Base-by-base conservation (phyloP, 2,329 filamentous ascomycete species). In the Balansia obtecta region DNA sequence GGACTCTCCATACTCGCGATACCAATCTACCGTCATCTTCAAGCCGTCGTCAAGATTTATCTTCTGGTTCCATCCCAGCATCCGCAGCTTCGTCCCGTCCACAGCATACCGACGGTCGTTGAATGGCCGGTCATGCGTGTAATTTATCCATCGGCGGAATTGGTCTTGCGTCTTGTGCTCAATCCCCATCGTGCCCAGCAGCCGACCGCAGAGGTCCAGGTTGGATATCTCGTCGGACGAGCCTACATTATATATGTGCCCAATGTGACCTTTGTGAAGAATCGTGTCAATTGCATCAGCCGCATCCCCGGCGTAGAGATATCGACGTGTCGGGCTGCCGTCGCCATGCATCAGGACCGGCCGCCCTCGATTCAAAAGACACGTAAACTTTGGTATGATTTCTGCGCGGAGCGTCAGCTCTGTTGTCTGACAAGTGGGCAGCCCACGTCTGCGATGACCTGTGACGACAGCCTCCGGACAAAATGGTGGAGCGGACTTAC, bases 261-360 rank as follows among this genome's bases (percentile, higher is more conserved):
- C 86, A 34, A 86, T 71, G 46, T 75, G 69, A 18, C 87, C 87
- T 59, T 80, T 82, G 73, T 93, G 87, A 22, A 93, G 74, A 59
- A 93, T 88, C 0, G 85, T 88, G 68, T 93, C 86, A 59, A 91
- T 85, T 2, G 86, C 87, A 60, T 91, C 85, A 4, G 84, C 84
- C 2, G 86, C 86, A 62, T 93, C 87, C 9, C 81, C 83, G 2
- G 85, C 87, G 58, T 83, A 91, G 9, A 93, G 75, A 62, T 90
- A 93, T 50, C 85, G 75, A 32, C 87, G 76, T 0, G 83, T 86
- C 12, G 85, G 83, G 34, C 76, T 82, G 32, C 87, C 87, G 57
- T 88, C 80, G 30, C 87, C 87, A 62, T 91, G 87, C 12, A 91
- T 73, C 11, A 86, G 79, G 0, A 89, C 76, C 11, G 83, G 83